phyloP scores from a whole-genome alignment of 352 stramenopile genomes.

The Bremia lactucae region DNA sequence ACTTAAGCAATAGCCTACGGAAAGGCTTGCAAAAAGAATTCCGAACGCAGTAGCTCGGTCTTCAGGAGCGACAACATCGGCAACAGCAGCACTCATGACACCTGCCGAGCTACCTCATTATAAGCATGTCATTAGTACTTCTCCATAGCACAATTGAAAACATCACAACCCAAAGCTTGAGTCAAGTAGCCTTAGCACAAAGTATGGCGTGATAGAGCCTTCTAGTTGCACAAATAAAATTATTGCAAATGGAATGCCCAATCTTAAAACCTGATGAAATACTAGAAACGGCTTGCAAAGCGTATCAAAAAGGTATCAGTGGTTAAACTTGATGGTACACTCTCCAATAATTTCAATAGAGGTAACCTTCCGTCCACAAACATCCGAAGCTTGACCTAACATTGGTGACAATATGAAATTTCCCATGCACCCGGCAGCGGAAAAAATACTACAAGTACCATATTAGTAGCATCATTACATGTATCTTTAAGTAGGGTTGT shows the following conservation, averaged over 20 bases:
- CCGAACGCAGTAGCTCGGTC: conserved; percentile 53
- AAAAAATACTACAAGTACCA: conserved; percentile 35
- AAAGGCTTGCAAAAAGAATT: conserved; percentile 43
- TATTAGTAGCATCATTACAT: not conserved
- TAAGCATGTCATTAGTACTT: not conserved
- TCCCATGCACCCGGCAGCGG: conserved; percentile 39
- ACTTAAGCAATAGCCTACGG: conserved; percentile 46
- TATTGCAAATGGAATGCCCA: conserved; percentile 53
- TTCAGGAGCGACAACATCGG: conserved; percentile 43
- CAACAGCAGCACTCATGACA: conserved; percentile 48
- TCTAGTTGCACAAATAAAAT: conserved; percentile 54
- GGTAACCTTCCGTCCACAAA: conserved; percentile 64
- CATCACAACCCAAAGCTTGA: conserved; percentile 44
- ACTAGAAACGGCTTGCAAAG: conserved; percentile 55
- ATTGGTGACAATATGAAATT: conserved; percentile 64
- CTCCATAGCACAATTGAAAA: not conserved
- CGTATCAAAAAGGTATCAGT: not conserved
- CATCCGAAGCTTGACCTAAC: conserved; percentile 61
- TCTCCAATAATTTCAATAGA: not conserved
- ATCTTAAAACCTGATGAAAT: conserved; percentile 42
- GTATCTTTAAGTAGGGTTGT: not conserved
- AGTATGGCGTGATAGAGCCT: conserved; percentile 56
- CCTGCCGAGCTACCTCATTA: conserved; percentile 28
- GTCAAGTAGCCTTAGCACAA: conserved; percentile 46
- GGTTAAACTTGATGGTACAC: not conserved